Conservation (phyloP, 768 basidiomycete genomes). For the Mycena epipterygia region DNA sequence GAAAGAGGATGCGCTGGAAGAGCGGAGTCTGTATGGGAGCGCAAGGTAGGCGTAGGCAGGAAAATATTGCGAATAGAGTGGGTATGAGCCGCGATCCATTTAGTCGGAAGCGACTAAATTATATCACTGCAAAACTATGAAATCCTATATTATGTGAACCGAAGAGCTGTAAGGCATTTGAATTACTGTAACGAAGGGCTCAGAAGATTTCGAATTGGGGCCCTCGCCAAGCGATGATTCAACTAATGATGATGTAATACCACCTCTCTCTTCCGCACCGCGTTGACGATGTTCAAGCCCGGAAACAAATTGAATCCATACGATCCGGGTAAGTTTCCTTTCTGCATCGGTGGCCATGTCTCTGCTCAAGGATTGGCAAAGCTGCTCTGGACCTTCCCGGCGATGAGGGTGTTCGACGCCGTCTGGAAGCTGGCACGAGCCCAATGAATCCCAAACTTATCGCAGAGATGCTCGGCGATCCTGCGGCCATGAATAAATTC, state of each 20-base stretch:
- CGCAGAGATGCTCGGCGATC: conserved; percentile 10
- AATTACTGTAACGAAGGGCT: too few species aligned
- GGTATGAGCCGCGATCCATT: conserved; percentile 45
- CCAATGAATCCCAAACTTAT: conserved; percentile 16
- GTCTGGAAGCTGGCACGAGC: conserved; percentile 26
- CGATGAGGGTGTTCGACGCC: conserved; percentile 15
- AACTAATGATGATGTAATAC: too few species aligned
- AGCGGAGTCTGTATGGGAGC: conserved; percentile 76
- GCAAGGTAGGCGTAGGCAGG: conserved; percentile 77
- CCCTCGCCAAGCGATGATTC: too few species aligned
- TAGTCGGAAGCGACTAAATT: too few species aligned
- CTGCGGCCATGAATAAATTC: neutral
- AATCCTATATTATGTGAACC: too few species aligned
- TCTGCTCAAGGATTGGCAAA: neutral
- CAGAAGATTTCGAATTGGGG: too few species aligned
- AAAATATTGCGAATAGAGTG: conserved; percentile 76
- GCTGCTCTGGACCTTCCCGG: conserved; percentile 18
- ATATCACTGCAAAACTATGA: too few species aligned
- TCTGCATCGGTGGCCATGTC: too few species aligned
- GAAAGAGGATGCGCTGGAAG: conserved; percentile 46
- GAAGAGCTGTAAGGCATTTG: too few species aligned
- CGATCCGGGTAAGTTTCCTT: conserved; percentile 9
- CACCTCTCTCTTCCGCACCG: neutral
- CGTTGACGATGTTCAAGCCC: conserved; percentile 12
- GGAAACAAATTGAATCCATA: conserved; percentile 25